These are phyloP conservation scores for Puccinia novopanici DNA, from an alignment of 1,284 basidiomycete species.

Conservation along the genomic window DNA sequence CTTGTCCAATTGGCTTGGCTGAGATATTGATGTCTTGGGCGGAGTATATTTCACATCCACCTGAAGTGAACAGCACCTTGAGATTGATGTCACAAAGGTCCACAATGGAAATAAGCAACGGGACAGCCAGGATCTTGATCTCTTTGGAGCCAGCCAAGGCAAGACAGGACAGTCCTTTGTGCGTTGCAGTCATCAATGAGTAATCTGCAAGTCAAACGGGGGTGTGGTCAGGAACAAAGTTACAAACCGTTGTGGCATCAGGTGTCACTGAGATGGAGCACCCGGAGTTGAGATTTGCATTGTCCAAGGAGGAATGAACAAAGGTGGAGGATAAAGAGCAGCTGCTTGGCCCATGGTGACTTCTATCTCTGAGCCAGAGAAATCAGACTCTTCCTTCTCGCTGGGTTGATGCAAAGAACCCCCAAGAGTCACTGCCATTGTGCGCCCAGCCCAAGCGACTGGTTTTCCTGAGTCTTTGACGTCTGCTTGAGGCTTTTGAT, in stretches of 20 bases:
- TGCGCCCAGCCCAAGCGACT: background rate
- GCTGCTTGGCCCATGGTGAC: background rate
- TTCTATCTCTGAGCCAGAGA: background rate
- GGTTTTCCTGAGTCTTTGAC: background rate
- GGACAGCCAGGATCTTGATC: background rate
- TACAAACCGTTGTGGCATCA: background rate
- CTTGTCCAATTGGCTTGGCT: background rate
- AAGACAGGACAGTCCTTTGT: background rate
- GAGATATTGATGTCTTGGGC: background rate
- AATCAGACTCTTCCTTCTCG: background rate
- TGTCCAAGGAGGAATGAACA: background rate
- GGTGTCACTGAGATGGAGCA: constrained; percentile 24
- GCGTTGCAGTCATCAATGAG: background rate
- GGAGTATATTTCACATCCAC: too few relatives aligned
- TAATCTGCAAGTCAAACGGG: background rate
- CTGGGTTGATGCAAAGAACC: too few relatives aligned
- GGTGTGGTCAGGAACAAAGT: background rate
- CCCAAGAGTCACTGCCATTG: background rate
- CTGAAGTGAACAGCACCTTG: background rate
- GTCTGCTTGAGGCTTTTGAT: background rate
- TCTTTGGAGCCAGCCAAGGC: background rate
- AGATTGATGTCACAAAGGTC: background rate
- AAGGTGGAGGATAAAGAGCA: background rate
- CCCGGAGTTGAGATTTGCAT: constrained; percentile 15
- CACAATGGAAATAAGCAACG: background rate